Conservation (phyloP, 345 rosid genomes). For the Arabis hirsuta region DNA sequence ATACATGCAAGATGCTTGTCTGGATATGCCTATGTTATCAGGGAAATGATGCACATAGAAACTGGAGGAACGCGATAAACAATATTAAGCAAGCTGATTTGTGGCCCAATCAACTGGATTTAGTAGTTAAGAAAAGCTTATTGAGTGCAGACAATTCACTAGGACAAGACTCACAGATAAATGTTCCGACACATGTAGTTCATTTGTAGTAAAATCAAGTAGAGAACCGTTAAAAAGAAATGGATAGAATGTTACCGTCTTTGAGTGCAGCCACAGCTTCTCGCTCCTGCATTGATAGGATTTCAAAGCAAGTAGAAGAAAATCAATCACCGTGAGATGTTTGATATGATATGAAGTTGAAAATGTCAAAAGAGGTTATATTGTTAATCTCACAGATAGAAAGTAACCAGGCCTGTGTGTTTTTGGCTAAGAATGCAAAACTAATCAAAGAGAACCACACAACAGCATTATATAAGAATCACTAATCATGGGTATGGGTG, state of each 20-base stretch:
- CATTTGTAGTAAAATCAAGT: constrained; percentile 21
- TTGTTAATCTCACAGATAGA: constrained; percentile 12
- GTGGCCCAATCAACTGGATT: constrained; percentile 17
- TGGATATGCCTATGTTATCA: constrained; percentile 7
- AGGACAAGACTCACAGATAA: constrained; percentile 9
- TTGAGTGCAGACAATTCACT: constrained; percentile 5
- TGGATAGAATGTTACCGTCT: constrained; percentile 57
- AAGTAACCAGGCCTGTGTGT: neutral
- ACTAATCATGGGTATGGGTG: constrained; percentile 14
- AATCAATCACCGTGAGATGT: constrained; percentile 21
- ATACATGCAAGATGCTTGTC: constrained; percentile 52
- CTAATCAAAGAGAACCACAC: neutral
- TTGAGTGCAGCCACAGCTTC: constrained; percentile 65
- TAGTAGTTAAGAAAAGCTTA: neutral
- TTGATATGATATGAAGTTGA: constrained; percentile 21
- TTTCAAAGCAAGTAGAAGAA: constrained; percentile 26
- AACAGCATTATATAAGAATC: constrained; percentile 13
- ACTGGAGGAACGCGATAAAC: constrained; percentile 1
- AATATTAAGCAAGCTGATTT: constrained; percentile 25
- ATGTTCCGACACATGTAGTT: neutral
- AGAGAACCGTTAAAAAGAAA: constrained; percentile 15
- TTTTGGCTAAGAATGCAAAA: neutral
- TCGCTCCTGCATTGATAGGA: constrained; percentile 56
- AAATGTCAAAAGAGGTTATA: constrained; percentile 21
- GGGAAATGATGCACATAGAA: constrained; percentile 10